Conservation (phyloP, 805 yeast species). For the Kazachstania viticola region DNA sequence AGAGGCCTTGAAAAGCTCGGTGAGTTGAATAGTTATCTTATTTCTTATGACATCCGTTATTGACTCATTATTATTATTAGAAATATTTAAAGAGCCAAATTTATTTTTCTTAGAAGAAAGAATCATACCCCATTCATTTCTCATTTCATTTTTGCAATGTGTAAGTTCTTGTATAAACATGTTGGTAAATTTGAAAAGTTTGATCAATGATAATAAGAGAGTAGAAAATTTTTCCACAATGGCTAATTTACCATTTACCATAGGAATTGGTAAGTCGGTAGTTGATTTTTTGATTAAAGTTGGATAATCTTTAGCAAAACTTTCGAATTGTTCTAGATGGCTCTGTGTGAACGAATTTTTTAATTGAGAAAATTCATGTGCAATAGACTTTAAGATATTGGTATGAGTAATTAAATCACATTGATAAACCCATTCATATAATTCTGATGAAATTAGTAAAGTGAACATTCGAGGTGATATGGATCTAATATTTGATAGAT, state of each 20-base stretch:
- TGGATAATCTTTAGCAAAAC: slow-evolving; percentile 38
- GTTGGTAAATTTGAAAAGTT: slow-evolving; percentile 35
- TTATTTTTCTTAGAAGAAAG: too few relatives aligned
- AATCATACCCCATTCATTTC: slow-evolving; percentile 1
- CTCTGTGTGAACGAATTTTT: not conserved
- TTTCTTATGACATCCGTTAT: too few relatives aligned
- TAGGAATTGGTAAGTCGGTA: slow-evolving; percentile 37
- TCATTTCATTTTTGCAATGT: slow-evolving; percentile 1
- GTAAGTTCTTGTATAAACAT: slow-evolving; percentile 1
- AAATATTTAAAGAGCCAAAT: too few relatives aligned
- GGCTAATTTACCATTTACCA: slow-evolving; percentile 39
- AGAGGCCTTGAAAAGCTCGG: too few relatives aligned
- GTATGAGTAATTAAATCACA: slow-evolving; percentile 53
- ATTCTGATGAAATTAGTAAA: slow-evolving; percentile 36
- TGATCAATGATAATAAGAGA: slow-evolving; percentile 40
- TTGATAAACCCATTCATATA: slow-evolving; percentile 51
- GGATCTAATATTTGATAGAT: slow-evolving; percentile 37
- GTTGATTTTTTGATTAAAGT: slow-evolving; percentile 30
- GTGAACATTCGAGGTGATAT: slow-evolving; percentile 52
- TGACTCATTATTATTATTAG: too few relatives aligned
- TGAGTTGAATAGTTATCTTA: too few relatives aligned
- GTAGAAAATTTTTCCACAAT: slow-evolving; percentile 43
- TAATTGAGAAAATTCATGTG: slow-evolving; percentile 46
- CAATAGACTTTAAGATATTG: slow-evolving; percentile 42
- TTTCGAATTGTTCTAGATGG: slow-evolving; percentile 37